Percentiles rank a stretch among this genome's conserved stretches.
These are phyloP conservation scores for rapeseed (Brassica napus) DNA, from an alignment of 345 rosid genomes.

Conservation along the genomic window Da-Ae NC_063435.1:26271001-26271500, in stretches of 20 bases:
- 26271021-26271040: not conserved
- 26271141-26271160: conserved; percentile 3
- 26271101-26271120: not conserved
- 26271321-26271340: conserved; percentile 4
- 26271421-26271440: not conserved
- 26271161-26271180: not conserved
- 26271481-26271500: conserved; percentile 31
- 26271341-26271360: not conserved
- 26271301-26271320: not conserved
- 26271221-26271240: conserved; percentile 4
- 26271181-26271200: conserved; percentile 1
- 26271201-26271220: too few relatives aligned
- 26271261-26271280: conserved; percentile 23
- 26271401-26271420: conserved; percentile 10
- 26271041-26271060: not conserved
- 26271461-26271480: conserved; percentile 2
- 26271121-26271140: conserved; percentile 20
- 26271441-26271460: conserved; percentile 36
- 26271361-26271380: not conserved
- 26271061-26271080: not conserved
- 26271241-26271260: conserved; percentile 15
- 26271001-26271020: not conserved
- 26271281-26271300: conserved; percentile 26
- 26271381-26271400: conserved; percentile 3
- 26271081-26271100: conserved; percentile 24